Conservation (phyloP, 257 asterid species). For the Solanum appendiculatum region DNA sequence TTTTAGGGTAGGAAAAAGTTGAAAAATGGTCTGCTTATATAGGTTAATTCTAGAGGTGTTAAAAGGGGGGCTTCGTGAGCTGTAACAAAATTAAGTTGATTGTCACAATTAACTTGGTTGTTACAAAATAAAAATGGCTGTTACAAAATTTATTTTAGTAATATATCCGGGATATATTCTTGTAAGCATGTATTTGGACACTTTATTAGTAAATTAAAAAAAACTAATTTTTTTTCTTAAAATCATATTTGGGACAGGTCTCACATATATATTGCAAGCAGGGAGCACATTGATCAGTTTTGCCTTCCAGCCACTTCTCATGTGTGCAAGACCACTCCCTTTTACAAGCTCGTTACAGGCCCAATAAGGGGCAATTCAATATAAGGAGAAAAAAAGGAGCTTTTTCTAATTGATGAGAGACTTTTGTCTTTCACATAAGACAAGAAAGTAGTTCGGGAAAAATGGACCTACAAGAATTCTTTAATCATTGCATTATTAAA, state of each 20-base stretch:
- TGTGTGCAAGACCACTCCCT: neutral
- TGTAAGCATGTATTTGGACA: neutral
- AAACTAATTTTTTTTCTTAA: neutral
- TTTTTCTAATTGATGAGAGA: neutral
- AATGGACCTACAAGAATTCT: neutral
- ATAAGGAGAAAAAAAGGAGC: neutral
- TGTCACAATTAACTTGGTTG: neutral
- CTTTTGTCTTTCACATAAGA: neutral
- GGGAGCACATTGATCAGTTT: neutral
- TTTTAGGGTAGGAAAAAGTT: neutral
- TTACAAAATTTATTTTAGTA: neutral
- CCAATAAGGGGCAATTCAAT: neutral
- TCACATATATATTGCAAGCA: neutral
- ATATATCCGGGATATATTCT: neutral
- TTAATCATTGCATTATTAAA: neutral
- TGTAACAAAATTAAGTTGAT: neutral
- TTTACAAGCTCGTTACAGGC: neutral
- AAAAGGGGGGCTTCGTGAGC: neutral
- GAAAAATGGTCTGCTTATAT: neutral
- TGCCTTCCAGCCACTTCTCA: neutral
- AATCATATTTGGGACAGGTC: neutral
- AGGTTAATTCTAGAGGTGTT: neutral
- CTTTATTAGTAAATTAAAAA: neutral
- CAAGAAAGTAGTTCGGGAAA: neutral
- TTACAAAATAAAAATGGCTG: neutral